phyloP scores from a whole-genome alignment of 1,284 basidiomycete genomes.

The Uromyces viciae-fabae region DNA sequence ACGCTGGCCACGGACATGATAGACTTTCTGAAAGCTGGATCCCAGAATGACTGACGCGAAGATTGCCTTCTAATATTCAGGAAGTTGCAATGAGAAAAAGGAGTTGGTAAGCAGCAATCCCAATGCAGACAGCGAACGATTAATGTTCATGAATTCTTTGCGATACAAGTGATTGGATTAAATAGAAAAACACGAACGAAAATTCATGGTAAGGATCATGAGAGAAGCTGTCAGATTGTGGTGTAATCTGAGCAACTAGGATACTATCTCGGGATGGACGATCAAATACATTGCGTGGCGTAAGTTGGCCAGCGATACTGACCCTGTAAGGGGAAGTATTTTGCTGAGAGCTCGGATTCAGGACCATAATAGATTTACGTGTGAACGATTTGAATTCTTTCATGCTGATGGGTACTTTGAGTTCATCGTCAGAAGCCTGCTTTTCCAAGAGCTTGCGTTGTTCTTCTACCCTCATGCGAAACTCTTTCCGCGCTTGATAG shows the following conservation, averaged over 20 bases:
- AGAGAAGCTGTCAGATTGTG: neutral
- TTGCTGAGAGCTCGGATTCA: slow-evolving; percentile 7
- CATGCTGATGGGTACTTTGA: slow-evolving; percentile 6
- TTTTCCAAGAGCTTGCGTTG: slow-evolving; percentile 10
- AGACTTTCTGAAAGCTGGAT: slow-evolving; percentile 8
- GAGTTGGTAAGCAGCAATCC: neutral
- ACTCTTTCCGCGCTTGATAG: slow-evolving; percentile 38
- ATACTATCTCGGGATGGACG: slow-evolving; percentile 15
- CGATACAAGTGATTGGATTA: neutral
- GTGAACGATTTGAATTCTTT: slow-evolving; percentile 44
- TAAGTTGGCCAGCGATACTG: neutral
- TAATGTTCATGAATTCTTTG: neutral
- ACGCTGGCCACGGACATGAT: slow-evolving; percentile 7
- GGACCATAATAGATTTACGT: slow-evolving; percentile 37
- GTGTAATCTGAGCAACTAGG: slow-evolving; percentile 26
- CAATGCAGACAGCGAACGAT: neutral
- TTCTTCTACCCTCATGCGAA: slow-evolving; percentile 27
- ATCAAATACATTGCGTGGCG: slow-evolving; percentile 39
- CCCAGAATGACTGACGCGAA: neutral
- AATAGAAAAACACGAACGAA: slow-evolving; percentile 1
- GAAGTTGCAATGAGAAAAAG: neutral
- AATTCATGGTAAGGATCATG: slow-evolving; percentile 22
- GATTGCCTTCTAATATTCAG: neutral
- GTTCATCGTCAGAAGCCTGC: neutral
- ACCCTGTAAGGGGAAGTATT: neutral